phyloP scores from a whole-genome alignment of 352 stramenopile species.

The Phytophthora tubulina region DNA sequence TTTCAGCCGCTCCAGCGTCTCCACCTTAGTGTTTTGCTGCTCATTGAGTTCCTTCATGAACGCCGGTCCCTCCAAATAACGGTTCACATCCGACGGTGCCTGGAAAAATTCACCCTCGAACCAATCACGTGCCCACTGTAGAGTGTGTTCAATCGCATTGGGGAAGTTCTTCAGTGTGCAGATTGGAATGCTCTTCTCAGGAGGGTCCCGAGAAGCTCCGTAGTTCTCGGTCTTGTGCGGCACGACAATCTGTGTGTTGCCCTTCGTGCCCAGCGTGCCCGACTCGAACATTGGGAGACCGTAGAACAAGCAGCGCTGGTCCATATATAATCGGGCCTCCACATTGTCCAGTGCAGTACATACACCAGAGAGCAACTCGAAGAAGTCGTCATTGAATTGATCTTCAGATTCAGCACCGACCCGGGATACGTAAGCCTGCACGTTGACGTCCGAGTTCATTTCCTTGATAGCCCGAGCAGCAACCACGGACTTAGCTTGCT shows the following conservation, averaged over 20 bases:
- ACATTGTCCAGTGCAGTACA: slow-evolving; percentile 99
- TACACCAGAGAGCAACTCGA: slow-evolving; percentile 94
- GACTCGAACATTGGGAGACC: slow-evolving; percentile 98
- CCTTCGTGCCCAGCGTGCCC: slow-evolving; percentile 99
- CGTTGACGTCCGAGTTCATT: slow-evolving; percentile 97
- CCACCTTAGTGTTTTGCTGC: slow-evolving; percentile 98
- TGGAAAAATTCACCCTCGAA: slow-evolving; percentile 99
- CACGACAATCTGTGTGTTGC: slow-evolving; percentile 95
- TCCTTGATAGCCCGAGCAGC: slow-evolving; percentile 91
- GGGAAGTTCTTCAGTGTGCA: slow-evolving; percentile 99
- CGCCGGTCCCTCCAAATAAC: slow-evolving; percentile 85
- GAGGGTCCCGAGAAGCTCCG: slow-evolving; percentile 97
- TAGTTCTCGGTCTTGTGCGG: slow-evolving; percentile 97
- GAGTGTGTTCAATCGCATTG: slow-evolving; percentile 99
- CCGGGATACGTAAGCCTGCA: slow-evolving; percentile 86
- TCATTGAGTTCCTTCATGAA: slow-evolving; percentile 95
- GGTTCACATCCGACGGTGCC: slow-evolving; percentile 96
- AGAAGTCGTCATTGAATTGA: slow-evolving; percentile 99
- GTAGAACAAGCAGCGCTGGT: slow-evolving; percentile 97
- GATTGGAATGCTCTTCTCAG: slow-evolving; percentile 99
- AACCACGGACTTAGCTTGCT: slow-evolving; percentile 96
- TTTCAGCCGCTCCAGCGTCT: slow-evolving; percentile 95
- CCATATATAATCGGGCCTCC: slow-evolving; percentile 98
- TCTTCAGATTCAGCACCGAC: slow-evolving; percentile 96
- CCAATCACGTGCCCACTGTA: slow-evolving; percentile 99